Base-by-base conservation (phyloP, 306 rosid genomes). In the Malus domestica region DNA sequence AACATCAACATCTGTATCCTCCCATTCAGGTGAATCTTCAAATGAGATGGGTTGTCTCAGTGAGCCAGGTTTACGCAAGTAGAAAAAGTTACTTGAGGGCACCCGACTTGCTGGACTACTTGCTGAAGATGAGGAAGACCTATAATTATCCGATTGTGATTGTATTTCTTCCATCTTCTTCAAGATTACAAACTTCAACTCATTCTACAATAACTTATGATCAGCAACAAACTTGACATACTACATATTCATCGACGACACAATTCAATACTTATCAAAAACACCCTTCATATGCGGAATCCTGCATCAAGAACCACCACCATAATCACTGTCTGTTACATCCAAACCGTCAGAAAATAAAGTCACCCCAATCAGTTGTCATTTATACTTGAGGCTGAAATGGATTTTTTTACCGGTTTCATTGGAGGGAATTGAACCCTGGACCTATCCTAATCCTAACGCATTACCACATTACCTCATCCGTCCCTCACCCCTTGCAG, bases 1-100 rank as follows among this genome's bases (percentile, higher is more conserved):
- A 66, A 84, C 88, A 68, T 88, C 93, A 16, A 87, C 20, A 72
- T 96, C 93, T 22, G 97, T 93, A 74, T 96, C 99, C 35, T 87
- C 99, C 99, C 99, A 96, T 72, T 92, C 98, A 3, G 99, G 99
- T 51, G 99, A 96, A 85, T 96, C 99, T 84, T 96, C 99, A 51
- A 96, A 96, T 3, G 99, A 96, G 79, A 96, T 96, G 6, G 99
- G 98, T 73, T 96, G 98, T 83, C 97, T 88, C 52, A 90, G 88
- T 8, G 98, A 90, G 71, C 99, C 99, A 8, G 98, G 97, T 81
- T 96, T 96, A 16, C 96, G 96, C 74, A 96, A 83, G 84, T 96
- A 96, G 84, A 92, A 96, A 81, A 92, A 96, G 86, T 93, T 92
- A 85, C 99, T 96, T 1, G 99, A 96, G 6, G 99, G 99, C 58